Percentiles rank a stretch among this genome's conserved stretches.
Conservation (phyloP, 495 filamentous ascomycete genomes). For the Amniculicola lignicola region DNA sequence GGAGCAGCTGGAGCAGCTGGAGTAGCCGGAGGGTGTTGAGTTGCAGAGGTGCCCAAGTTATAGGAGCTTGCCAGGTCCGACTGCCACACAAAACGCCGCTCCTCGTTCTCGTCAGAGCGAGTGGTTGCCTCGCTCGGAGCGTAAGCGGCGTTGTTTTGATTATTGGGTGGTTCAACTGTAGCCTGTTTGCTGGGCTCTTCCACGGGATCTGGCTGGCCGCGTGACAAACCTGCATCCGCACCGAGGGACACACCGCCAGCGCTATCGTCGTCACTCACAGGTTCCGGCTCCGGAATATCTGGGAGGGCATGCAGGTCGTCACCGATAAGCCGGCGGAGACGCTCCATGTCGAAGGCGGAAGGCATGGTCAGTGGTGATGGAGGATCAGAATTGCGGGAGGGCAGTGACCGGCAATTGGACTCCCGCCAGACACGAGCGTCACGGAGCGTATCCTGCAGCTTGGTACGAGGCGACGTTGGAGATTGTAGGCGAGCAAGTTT, state of each 20-base stretch:
- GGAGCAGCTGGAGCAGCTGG: slow-evolving; percentile 1
- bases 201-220: background rate
- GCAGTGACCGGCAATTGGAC: too few species aligned
- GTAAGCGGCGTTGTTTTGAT: too few species aligned
- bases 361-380: slow-evolving; percentile 7
- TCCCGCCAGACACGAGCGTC: too few species aligned
- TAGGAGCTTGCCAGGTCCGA: slow-evolving; percentile 9
- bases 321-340: slow-evolving; percentile 12
- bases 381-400: background rate
- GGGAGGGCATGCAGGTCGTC: slow-evolving; percentile 17
- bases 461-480: too few species aligned
- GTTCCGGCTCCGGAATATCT: background rate
- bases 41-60: slow-evolving; percentile 6
- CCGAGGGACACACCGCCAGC: slow-evolving; percentile 18
- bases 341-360: slow-evolving; percentile 3
- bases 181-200: background rate
- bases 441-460: too few species aligned
- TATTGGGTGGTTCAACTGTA: background rate
- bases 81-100: slow-evolving; percentile 19
- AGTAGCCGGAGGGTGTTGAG: background rate
- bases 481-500: too few species aligned
- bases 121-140: background rate
- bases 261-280: slow-evolving; percentile 10
- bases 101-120: slow-evolving; percentile 1
- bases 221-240: background rate